Evolutionary conservation across 768 basidiomycete genomes (phyloP).

Genomic region (Boletus fagicola): DNA sequence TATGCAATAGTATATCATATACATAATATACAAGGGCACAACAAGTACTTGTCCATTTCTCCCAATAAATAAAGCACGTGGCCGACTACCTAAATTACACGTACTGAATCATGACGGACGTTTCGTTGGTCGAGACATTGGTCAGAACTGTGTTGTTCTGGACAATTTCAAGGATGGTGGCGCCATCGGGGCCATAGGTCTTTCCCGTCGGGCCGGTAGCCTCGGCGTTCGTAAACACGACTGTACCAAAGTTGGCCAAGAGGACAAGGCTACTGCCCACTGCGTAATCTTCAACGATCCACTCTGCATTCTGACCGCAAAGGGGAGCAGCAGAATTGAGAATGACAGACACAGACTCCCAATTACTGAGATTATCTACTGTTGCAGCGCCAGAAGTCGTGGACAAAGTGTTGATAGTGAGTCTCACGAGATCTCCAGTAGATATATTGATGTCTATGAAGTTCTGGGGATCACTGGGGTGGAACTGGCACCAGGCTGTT

Average conservation of each 20-base stretch:
- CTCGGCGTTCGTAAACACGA: neutral
- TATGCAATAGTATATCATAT: too few species aligned
- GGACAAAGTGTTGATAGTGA: neutral
- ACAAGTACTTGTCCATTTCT: neutral
- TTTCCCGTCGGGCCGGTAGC: neutral
- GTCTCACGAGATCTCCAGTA: constrained; percentile 6
- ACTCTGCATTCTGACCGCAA: constrained; percentile 6
- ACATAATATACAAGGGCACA: too few species aligned
- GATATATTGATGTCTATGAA: neutral
- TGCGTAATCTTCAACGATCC: constrained; percentile 4
- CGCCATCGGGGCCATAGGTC: neutral
- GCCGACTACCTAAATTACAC: neutral
- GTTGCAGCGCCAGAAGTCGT: neutral
- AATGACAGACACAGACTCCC: neutral
- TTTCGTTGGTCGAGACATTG: neutral
- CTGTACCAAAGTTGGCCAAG: constrained; percentile 5
- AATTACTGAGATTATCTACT: neutral
- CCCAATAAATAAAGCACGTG: neutral
- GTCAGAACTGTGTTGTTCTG: neutral
- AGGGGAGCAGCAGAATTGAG: neutral
- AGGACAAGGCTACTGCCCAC: fast-evolving
- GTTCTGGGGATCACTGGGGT: too few species aligned
- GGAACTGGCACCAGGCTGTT: too few species aligned
- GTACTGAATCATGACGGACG: neutral
- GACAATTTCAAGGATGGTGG: neutral